Percentiles rank a stretch among this genome's conserved stretches.
phyloP scores from a whole-genome alignment of 495 filamentous ascomycete genomes.

The Talaromyces trachyspermus region DNA sequence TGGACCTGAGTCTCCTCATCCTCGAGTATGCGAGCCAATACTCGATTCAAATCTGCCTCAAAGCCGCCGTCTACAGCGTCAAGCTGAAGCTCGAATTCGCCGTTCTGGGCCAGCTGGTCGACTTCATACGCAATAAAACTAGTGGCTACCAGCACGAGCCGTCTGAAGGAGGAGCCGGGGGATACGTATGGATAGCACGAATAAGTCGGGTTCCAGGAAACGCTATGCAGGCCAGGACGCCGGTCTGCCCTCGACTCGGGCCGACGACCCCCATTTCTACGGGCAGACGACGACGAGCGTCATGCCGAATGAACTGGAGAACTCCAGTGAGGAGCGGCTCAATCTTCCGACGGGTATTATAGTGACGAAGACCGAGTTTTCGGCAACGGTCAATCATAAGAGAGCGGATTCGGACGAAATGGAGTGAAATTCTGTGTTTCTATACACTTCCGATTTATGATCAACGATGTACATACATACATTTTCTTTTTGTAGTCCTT shows the following conservation, averaged over 20 bases:
- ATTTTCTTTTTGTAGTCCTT: too few relatives aligned
- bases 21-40: constrained; percentile 47
- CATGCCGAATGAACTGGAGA: neutral
- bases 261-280: constrained; percentile 8
- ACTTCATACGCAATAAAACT: constrained; percentile 26
- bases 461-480: neutral
- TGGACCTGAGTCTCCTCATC: constrained; percentile 38
- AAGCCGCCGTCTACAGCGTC: constrained; percentile 53
- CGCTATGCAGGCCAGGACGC: constrained; percentile 5
- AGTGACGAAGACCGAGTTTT: constrained; percentile 7
- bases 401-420: constrained; percentile 3
- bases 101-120: constrained; percentile 47
- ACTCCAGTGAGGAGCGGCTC: constrained; percentile 5
- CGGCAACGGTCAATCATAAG: constrained; percentile 1
- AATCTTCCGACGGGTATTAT: constrained; percentile 7
- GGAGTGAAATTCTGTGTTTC: neutral
- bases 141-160: constrained; percentile 21
- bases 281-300: constrained; percentile 4
- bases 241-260: constrained; percentile 3
- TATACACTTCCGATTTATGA: neutral
- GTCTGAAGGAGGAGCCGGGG: constrained; percentile 18
- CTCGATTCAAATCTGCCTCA: constrained; percentile 47
- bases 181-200: constrained; percentile 11
- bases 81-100: constrained; percentile 59
- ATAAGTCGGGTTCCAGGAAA: neutral